Conservation (phyloP, 257 asterid genomes). For the Ehretia macrophylla region DNA sequence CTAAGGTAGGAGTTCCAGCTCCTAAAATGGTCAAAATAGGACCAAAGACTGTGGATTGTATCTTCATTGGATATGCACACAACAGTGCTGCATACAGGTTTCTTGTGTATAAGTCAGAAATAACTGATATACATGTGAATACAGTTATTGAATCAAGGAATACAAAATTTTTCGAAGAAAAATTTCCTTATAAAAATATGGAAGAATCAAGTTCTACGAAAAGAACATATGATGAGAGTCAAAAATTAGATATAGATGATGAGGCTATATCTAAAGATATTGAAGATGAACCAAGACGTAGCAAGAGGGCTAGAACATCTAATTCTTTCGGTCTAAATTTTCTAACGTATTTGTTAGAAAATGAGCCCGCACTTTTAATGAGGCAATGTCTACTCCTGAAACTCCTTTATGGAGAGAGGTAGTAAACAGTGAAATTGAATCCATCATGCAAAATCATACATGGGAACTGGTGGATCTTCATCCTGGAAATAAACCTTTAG, state of each 20-base stretch:
- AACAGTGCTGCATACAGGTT: background rate
- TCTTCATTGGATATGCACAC: background rate
- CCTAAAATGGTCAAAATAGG: too few relatives aligned
- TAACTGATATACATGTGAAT: background rate
- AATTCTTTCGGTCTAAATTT: too few relatives aligned
- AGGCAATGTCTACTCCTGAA: too few relatives aligned
- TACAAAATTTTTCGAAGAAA: background rate
- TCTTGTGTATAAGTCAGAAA: background rate
- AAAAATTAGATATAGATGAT: background rate
- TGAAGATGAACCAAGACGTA: constrained; percentile 2
- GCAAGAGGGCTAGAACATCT: background rate
- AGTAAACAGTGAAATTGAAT: too few relatives aligned
- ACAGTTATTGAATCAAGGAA: constrained; percentile 2
- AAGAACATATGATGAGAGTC: background rate
- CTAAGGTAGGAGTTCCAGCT: too few relatives aligned
- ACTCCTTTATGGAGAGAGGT: too few relatives aligned
- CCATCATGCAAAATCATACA: too few relatives aligned
- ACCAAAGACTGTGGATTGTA: too few relatives aligned
- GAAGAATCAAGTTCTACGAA: background rate
- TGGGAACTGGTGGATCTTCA: too few relatives aligned
- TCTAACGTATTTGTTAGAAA: too few relatives aligned
- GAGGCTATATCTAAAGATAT: background rate
- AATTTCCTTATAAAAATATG: background rate
- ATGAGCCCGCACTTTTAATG: too few relatives aligned
- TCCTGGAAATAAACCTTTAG: too few relatives aligned